These are phyloP conservation scores for Rhododendron henanense DNA, from an alignment of 148 eudicot genomes.

Conservation along the genomic window DNA sequence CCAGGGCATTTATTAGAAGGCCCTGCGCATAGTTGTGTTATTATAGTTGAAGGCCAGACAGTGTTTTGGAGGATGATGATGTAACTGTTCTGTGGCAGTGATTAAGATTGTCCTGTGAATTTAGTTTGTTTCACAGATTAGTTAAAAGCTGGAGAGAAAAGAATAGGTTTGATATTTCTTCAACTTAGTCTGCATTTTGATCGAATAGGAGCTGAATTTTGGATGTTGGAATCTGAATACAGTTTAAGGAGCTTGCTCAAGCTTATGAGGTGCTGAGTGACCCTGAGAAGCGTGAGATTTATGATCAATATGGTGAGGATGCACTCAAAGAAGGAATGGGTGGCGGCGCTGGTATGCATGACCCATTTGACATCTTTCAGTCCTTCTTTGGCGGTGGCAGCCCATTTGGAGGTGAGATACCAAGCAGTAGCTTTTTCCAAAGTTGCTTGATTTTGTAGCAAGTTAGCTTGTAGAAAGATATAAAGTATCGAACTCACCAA, in stretches of 20 bases:
- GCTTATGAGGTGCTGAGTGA: conserved; percentile 79
- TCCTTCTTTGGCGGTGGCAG: conserved; percentile 58
- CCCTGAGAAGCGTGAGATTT: conserved; percentile 73
- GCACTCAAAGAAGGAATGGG: conserved; percentile 92
- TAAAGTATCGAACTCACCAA: not conserved
- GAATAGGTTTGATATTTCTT: not conserved
- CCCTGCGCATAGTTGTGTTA: not conserved
- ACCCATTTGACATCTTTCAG: conserved; percentile 67
- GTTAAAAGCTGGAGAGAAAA: not conserved
- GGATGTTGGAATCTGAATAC: conserved; percentile 6
- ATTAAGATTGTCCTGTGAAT: not conserved
- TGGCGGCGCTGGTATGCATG: conserved; percentile 66
- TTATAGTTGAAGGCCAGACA: not conserved
- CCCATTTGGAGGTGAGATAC: conserved; percentile 48
- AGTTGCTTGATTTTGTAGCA: not conserved
- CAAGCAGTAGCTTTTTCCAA: not conserved
- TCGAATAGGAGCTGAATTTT: not conserved
- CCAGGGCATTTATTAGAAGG: not conserved
- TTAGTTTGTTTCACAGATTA: not conserved
- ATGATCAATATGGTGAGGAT: conserved; percentile 77
- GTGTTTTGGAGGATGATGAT: not conserved
- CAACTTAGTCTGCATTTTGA: not conserved
- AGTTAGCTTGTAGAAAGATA: not conserved
- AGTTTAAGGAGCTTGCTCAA: conserved; percentile 77
- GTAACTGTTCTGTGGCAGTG: not conserved